Evolutionary conservation across 2,329 filamentous ascomycete species (phyloP), one percentile per base, ranked within the genome.

Genomic region (Macrophomina pseudophaseolina): DNA sequence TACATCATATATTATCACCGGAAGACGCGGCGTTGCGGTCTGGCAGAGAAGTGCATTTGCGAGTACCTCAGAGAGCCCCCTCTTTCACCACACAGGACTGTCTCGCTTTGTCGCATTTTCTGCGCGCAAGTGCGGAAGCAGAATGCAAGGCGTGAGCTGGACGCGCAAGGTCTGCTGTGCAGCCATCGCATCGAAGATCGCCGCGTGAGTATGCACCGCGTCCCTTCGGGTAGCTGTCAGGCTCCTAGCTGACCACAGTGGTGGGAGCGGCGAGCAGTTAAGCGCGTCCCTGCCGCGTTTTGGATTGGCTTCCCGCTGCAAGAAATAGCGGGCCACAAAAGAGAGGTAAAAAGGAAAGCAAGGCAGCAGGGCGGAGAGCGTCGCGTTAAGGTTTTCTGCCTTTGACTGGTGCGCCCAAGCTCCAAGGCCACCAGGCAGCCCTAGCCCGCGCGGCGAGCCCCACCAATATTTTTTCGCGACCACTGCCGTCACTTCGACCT

Each of bases 391-490:
- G 58, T 35, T 62, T 48, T 58, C 23, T 58, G 48, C 52, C 16
- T 58, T 42, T 18, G 53, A 5, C 59, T 63, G 59, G 59, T 12
- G 56, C 40, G 40, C 42, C 56, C 40, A 46, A 60, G 56, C 40
- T 52, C 44, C 32, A 40, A 23, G 30, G 53, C 53, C 35, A 12
- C 35, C 53, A 6, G n/a, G 32, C 60, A 53, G 63, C 63, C 63
- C 62, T 64, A 54, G 63, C 49, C 54, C 16, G 40, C 33, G 35
- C 35, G 53, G 35, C 35, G 44, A 35, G 65, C 54, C 56, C 65
- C 54, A 66, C 65, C 54, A 66, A 66, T 73, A 74, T 72, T 75
- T 74, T 72, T 74, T 74, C 70, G 70, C 69, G 54, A 70, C 71
- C 67, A 68, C 71, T 68, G 69, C n/a, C 52, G 67, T 70, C 67